These are phyloP conservation scores for Trichoderma endophyticum DNA, from an alignment of 2,329 filamentous ascomycete species.

Conservation along the genomic window DNA sequence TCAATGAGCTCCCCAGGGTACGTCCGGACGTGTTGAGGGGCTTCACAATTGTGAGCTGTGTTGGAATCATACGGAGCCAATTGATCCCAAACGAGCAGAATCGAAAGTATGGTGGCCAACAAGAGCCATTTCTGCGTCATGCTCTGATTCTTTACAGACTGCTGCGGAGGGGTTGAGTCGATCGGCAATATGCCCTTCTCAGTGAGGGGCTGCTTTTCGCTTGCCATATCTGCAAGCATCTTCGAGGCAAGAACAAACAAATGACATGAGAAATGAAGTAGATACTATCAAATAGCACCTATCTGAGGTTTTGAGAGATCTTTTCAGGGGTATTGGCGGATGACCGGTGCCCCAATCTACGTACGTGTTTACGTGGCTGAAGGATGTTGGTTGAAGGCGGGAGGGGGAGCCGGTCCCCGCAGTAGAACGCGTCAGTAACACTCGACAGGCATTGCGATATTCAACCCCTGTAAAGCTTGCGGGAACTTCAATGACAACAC, in stretches of 20 bases:
- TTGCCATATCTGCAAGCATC: background rate
- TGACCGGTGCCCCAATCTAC: background rate
- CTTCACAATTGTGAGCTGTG: background rate
- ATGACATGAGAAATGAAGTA: background rate
- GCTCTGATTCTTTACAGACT: background rate
- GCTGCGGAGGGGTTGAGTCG: background rate
- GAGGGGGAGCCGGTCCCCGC: background rate
- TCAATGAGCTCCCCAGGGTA: constrained; percentile 36
- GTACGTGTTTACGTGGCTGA: background rate
- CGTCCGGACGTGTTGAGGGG: background rate
- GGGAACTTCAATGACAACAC: background rate
- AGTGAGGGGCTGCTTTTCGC: background rate
- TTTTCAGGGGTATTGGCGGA: background rate
- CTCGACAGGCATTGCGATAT: background rate
- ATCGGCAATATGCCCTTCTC: background rate
- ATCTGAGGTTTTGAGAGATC: background rate
- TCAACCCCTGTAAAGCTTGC: background rate
- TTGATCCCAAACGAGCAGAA: background rate
- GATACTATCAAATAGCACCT: background rate
- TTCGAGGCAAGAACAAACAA: background rate
- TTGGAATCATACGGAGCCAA: background rate
- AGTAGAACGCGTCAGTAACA: background rate
- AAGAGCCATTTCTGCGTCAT: background rate
- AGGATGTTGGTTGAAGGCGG: background rate
- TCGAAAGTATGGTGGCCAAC: background rate